Evolutionary conservation across 495 filamentous ascomycete species (phyloP).

Genomic region (Xylaria telfairii): DNA sequence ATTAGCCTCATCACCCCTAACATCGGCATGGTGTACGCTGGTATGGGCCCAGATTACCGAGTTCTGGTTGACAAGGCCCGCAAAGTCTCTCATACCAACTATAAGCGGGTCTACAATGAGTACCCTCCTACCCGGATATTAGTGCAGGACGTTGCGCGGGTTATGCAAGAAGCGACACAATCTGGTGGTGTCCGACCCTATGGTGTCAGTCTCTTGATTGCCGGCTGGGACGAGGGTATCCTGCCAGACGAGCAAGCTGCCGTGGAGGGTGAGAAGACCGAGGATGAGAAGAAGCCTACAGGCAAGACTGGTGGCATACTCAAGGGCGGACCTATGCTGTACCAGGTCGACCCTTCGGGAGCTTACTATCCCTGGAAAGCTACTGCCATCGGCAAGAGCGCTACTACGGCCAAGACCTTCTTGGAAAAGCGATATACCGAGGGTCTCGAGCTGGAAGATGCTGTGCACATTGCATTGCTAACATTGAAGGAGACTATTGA

Average conservation of each 20-base stretch:
- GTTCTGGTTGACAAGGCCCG: conserved; percentile 96
- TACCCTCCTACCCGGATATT: conserved; percentile 98
- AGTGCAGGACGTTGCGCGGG: conserved; percentile 95
- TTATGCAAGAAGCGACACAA: conserved; percentile 99
- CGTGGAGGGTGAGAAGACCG: conserved; percentile 53
- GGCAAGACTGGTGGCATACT: conserved; percentile 92
- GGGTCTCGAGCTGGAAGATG: conserved; percentile 95
- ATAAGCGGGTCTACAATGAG: conserved; percentile 99
- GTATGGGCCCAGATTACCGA: conserved; percentile 98
- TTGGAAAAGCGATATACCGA: conserved; percentile 98
- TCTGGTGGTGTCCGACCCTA: conserved; percentile 98
- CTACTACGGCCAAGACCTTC: conserved; percentile 97
- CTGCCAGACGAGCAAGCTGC: conserved; percentile 69
- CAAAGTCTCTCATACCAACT: conserved; percentile 97
- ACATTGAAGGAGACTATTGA: conserved; percentile 99
- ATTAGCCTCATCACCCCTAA: conserved; percentile 97
- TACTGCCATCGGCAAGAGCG: conserved; percentile 97
- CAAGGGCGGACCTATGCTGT: conserved; percentile 95
- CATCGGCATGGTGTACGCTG: conserved; percentile 99
- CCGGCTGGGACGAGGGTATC: conserved; percentile 97
- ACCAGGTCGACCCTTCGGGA: conserved; percentile 96
- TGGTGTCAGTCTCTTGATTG: conserved; percentile 92
- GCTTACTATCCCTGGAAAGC: conserved; percentile 99
- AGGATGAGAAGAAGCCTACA: conserved; percentile 67
- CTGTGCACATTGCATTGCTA: conserved; percentile 95